phyloP scores from a whole-genome alignment of 1,284 basidiomycete species.

The Athelia sp. region DNA sequence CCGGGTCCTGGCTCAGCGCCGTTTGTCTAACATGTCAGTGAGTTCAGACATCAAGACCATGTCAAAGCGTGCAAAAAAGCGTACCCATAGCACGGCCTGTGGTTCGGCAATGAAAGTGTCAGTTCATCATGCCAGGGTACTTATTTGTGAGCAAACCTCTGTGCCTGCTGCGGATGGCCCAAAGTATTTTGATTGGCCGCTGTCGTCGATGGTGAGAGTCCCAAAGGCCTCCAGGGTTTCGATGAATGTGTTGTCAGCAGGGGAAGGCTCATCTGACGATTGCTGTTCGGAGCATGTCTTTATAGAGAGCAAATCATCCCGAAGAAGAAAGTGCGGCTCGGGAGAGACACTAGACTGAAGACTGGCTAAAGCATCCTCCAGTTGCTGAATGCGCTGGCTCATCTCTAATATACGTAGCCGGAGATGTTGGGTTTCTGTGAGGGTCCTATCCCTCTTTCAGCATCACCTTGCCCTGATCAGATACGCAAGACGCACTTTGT shows the following conservation, averaged over 20 bases:
- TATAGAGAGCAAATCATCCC: slow-evolving; percentile 53
- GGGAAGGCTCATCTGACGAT: slow-evolving; percentile 16
- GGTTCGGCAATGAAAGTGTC: too few species aligned
- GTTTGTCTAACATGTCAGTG: slow-evolving; percentile 41
- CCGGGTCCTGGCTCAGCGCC: slow-evolving; percentile 27
- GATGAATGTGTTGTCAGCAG: slow-evolving; percentile 13
- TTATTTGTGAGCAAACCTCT: too few species aligned
- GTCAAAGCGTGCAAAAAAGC: not conserved
- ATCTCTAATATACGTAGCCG: slow-evolving; percentile 67
- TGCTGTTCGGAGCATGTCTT: slow-evolving; percentile 45
- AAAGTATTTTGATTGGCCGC: slow-evolving; percentile 56
- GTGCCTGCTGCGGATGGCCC: slow-evolving; percentile 60
- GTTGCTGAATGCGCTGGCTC: slow-evolving; percentile 66
- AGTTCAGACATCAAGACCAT: not conserved
- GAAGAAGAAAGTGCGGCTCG: slow-evolving; percentile 60
- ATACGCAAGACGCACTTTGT: slow-evolving; percentile 31
- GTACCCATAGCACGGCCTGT: slow-evolving; percentile 19
- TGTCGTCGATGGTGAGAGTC: slow-evolving; percentile 50
- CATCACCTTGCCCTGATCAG: not conserved
- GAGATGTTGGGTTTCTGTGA: slow-evolving; percentile 66
- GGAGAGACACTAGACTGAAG: slow-evolving; percentile 56
- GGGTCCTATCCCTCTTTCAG: slow-evolving; percentile 37
- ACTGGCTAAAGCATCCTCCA: slow-evolving; percentile 64
- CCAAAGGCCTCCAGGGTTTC: slow-evolving; percentile 43
- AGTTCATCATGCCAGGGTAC: too few species aligned